Evolutionary conservation across 345 rosid species (phyloP).

Genomic region (Salix caprea): DNA sequence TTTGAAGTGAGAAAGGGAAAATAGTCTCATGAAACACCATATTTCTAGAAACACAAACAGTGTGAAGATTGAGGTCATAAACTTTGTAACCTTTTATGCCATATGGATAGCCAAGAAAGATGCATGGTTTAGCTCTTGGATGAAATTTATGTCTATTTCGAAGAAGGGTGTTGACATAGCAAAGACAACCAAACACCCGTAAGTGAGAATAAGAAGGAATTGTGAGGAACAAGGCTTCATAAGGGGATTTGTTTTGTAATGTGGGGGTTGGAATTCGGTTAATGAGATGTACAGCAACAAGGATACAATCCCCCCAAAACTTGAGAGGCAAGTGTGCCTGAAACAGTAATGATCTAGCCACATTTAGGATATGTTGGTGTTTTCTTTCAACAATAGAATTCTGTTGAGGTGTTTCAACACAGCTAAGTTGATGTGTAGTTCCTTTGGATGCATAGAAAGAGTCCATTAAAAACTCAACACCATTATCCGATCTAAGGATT

Average conservation of each 20-base stretch:
- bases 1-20: too few relatives aligned
- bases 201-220: too few relatives aligned
- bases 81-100: too few relatives aligned
- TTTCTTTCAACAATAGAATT: neutral
- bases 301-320: neutral
- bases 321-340: neutral
- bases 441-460: neutral
- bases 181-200: too few relatives aligned
- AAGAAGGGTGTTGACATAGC: too few relatives aligned
- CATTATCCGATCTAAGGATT: neutral
- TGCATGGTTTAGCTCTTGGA: too few relatives aligned
- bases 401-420: neutral
- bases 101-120: too few relatives aligned
- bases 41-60: too few relatives aligned
- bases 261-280: neutral
- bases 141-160: too few relatives aligned
- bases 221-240: neutral
- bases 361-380: neutral
- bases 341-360: neutral
- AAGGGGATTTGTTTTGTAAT: neutral
- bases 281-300: rapidly evolving
- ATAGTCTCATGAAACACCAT: too few relatives aligned
- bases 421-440: rapidly evolving
- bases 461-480: neutral
- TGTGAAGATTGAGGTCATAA: too few relatives aligned